Conservation (phyloP, 1,139 yeast species). For the Zygoascus hellenicus region DNA sequence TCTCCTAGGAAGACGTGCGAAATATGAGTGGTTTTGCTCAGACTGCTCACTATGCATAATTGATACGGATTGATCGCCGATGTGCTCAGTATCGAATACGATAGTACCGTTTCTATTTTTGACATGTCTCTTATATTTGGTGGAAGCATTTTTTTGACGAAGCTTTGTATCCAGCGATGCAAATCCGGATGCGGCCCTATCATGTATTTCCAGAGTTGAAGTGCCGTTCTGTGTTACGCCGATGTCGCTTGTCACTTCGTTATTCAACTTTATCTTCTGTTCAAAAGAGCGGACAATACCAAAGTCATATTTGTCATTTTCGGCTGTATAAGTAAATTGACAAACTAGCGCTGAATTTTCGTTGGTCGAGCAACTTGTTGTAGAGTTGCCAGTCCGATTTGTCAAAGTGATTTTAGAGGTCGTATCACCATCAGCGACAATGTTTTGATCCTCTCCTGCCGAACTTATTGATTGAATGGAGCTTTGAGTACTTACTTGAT, state of each 20-base stretch:
- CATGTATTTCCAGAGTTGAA: background rate
- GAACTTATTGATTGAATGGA: background rate
- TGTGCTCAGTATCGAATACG: no score
- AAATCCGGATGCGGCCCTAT: background rate
- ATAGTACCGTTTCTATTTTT: no score
- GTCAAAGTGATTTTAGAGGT: background rate
- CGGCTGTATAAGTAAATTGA: background rate
- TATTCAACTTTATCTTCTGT: background rate
- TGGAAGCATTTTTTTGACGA: background rate
- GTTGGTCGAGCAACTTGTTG: background rate
- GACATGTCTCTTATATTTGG: no score
- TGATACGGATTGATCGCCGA: no score
- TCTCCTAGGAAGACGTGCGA: no score
- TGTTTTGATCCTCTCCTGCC: background rate
- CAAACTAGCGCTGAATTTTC: background rate
- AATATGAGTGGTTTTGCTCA: no score
- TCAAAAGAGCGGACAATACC: background rate
- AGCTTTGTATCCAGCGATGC: conserved; percentile 2
- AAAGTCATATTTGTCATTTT: background rate
- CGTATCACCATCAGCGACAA: background rate
- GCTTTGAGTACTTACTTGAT: background rate
- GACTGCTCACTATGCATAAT: no score
- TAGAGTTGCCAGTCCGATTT: background rate
- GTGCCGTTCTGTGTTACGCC: background rate
- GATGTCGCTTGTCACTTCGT: background rate